Base-by-base conservation (phyloP, 2,329 filamentous ascomycete genomes). In the Fusarium metavorans region DNA sequence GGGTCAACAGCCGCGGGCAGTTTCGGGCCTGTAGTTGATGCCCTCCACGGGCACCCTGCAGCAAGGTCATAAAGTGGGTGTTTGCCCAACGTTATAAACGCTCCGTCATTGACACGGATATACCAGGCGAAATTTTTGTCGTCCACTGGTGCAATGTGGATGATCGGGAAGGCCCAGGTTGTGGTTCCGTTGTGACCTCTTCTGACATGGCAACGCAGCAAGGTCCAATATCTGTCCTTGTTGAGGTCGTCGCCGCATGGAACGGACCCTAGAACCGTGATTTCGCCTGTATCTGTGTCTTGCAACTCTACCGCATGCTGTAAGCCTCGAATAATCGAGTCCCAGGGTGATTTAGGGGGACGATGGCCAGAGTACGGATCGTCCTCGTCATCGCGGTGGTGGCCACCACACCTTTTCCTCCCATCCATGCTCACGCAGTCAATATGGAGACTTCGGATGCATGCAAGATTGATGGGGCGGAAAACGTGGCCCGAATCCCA, bases 151-250 rank as follows among this genome's bases (percentile, higher is more conserved):
- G 30, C 4, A 62, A 62, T 18, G 7, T 50, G 27, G n/a, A 11
- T 41, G 4, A 27, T n/a, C 2, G 64, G 62, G 5, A 67, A 70
- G 11, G 35, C 48, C 67, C 67, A 71, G 16, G 57, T 71, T 25
- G 8, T 67, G 1, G 23, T 41, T 30, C 4, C 5, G 11, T 37
- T 39, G n/a, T 23, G 41, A 23, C 18, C 2, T 13, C 30, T 48
- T 43, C 1, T 52, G 7, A 70, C 43, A 16, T 45, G 58, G 6
- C 66, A 70, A 18, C 68, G 41, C 5, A 70, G 20, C 1, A 64
- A 11, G 5, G 68, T 69, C 5, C 20, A 18, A 20, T 60, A 60
- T 30, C 0, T 16, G 41, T 23, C 41, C 27, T 27, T 61, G 10
- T 34, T 45, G 14, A 57, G 1, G 20, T 18, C 41, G 41, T 23